These are phyloP conservation scores for Pseudovirgaria hyperparasitica DNA, from an alignment of 2,329 filamentous ascomycete genomes.

Conservation along the genomic window DNA sequence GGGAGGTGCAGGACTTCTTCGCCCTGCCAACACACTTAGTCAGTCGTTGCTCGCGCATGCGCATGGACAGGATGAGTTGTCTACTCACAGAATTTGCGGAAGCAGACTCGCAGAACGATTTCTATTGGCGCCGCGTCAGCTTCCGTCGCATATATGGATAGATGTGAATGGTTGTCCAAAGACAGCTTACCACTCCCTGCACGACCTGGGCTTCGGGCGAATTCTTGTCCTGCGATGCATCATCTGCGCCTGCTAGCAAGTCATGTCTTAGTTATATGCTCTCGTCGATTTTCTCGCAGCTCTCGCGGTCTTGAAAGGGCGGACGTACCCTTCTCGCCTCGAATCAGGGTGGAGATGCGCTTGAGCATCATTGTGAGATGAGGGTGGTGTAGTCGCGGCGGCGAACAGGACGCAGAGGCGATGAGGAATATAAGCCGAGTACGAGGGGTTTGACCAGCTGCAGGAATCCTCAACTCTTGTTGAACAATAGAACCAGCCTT, in stretches of 20 bases:
- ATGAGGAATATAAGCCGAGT: too few relatives aligned
- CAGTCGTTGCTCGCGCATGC: constrained; percentile 4
- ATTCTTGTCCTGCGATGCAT: constrained; percentile 29
- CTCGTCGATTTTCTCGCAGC: too few relatives aligned
- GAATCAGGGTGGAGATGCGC: too few relatives aligned
- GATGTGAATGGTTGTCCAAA: constrained; percentile 2
- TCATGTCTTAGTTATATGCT: neutral
- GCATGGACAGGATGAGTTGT: constrained; percentile 1
- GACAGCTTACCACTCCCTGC: constrained; percentile 50
- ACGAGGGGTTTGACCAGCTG: too few relatives aligned
- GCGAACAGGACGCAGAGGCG: too few relatives aligned
- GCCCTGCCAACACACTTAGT: constrained; percentile 39
- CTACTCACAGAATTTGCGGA: constrained; percentile 35
- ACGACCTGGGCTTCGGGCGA: constrained; percentile 55
- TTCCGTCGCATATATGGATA: constrained; percentile 2
- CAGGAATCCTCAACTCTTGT: too few relatives aligned
- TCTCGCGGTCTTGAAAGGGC: too few relatives aligned
- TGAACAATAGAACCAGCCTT: too few relatives aligned
- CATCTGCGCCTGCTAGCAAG: constrained; percentile 4
- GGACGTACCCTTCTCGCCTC: too few relatives aligned
- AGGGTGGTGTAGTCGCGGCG: too few relatives aligned
- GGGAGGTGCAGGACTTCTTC: constrained; percentile 90
- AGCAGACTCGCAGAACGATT: constrained; percentile 68
- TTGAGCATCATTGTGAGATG: too few relatives aligned
- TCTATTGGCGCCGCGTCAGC: constrained; percentile 35